Evolutionary conservation across 2,329 filamentous ascomycete genomes (phyloP).

Genomic region (Cercospora beticola): DNA sequence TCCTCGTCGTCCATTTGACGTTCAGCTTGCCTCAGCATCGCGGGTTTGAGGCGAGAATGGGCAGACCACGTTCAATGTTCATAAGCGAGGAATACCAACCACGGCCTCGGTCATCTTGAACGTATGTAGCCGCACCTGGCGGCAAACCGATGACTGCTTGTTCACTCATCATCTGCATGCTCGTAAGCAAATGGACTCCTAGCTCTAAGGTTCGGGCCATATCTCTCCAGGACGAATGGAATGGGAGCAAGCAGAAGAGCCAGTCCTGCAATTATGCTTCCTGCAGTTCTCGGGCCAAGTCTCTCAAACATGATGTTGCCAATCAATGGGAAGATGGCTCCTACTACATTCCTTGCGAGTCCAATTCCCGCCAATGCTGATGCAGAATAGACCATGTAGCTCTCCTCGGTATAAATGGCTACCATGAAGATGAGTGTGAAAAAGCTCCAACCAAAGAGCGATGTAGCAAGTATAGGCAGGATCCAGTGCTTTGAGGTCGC

Average conservation of each 20-base stretch:
- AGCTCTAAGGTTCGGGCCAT: conserved; percentile 38
- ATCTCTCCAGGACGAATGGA: conserved; percentile 35
- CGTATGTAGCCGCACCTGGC: neutral
- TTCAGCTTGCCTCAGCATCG: neutral
- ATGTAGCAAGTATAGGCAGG: conserved; percentile 49
- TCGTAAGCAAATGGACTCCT: conserved; percentile 43
- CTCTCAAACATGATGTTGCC: conserved; percentile 40
- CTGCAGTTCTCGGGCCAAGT: conserved; percentile 43
- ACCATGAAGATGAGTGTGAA: conserved; percentile 54
- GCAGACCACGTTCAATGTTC: neutral
- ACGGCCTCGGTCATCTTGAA: neutral
- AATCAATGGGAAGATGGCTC: conserved; percentile 43
- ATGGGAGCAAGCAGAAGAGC: conserved; percentile 34
- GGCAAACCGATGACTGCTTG: neutral
- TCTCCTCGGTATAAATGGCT: conserved; percentile 51
- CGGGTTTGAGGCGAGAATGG: neutral
- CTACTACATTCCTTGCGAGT: conserved; percentile 41
- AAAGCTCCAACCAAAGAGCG: conserved; percentile 53
- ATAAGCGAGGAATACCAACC: neutral
- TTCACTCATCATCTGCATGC: conserved; percentile 38
- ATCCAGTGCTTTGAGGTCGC: conserved; percentile 38
- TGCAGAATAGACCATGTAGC: conserved; percentile 48
- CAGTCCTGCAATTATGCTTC: conserved; percentile 41
- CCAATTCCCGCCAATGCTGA: conserved; percentile 45
- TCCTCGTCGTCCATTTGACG: neutral